phyloP scores from a whole-genome alignment of 2,329 filamentous ascomycete genomes.

The Zopfia rhizophila region DNA sequence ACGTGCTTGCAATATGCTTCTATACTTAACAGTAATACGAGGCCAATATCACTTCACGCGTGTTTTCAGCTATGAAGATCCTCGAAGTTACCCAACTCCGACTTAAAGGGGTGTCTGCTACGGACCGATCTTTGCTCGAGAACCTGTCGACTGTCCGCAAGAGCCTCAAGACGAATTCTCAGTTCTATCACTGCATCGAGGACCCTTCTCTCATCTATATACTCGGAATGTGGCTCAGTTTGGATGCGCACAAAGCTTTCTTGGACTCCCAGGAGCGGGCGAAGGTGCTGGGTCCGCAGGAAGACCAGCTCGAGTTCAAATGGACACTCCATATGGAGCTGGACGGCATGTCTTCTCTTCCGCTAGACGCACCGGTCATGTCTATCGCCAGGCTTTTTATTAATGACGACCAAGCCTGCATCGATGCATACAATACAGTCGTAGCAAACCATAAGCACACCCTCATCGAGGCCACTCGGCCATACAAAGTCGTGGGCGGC shows the following conservation, averaged over 20 bases:
- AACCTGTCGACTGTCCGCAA: slow-evolving; percentile 41
- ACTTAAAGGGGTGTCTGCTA: slow-evolving; percentile 30
- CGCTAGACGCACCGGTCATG: slow-evolving; percentile 38
- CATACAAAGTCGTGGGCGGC: slow-evolving; percentile 30
- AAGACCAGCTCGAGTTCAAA: slow-evolving; percentile 39
- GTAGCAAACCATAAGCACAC: slow-evolving; percentile 23
- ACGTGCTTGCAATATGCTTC: slow-evolving; percentile 34
- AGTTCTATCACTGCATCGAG: slow-evolving; percentile 42
- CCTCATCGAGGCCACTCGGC: slow-evolving; percentile 23
- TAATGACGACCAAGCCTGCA: slow-evolving; percentile 14
- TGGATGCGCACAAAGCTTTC: slow-evolving; percentile 40
- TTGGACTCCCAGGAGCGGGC: slow-evolving; percentile 38
- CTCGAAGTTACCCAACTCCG: slow-evolving; percentile 42
- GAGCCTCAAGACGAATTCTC: slow-evolving; percentile 37
- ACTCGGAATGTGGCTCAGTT: slow-evolving; percentile 42
- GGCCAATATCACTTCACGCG: slow-evolving; percentile 22
- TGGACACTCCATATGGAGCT: slow-evolving; percentile 42
- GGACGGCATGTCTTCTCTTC: slow-evolving; percentile 29
- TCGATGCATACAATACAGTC: slow-evolving; percentile 26
- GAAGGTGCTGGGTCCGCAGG: slow-evolving; percentile 41
- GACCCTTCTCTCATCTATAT: slow-evolving; percentile 42
- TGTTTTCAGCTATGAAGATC: slow-evolving; percentile 35
- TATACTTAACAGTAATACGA: slow-evolving; percentile 40
- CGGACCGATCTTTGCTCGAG: slow-evolving; percentile 34
- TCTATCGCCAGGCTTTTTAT: slow-evolving; percentile 34